Conservation (phyloP, 176 grass and related monocot genomes). For the Leersia perrieri region DNA sequence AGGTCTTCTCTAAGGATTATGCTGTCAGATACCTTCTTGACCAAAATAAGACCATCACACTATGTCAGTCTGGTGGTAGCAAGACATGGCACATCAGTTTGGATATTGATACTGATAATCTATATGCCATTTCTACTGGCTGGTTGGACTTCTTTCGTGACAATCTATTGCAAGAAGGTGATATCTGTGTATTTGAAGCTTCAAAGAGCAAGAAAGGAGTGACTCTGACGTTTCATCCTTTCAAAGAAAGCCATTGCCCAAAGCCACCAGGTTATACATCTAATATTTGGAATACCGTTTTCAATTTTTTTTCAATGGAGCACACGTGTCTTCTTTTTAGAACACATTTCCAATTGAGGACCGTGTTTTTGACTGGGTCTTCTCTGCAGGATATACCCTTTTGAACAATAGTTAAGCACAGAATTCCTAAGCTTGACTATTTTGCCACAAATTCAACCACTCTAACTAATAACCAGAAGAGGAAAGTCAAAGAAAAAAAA, state of each 20-base stretch:
- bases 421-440: background rate
- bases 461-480: background rate
- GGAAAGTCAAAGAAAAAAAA: background rate
- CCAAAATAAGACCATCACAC: background rate
- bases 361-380: too few species aligned
- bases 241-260: background rate
- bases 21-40: conserved; percentile 16
- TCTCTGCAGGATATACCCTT: too few species aligned
- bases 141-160: conserved; percentile 6
- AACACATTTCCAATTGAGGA: too few species aligned
- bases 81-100: conserved; percentile 21
- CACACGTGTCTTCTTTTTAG: too few species aligned
- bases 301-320: too few species aligned
- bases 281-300: too few species aligned
- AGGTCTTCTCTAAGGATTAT: conserved; percentile 23
- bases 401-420: too few species aligned
- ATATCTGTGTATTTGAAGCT: conserved; percentile 28
- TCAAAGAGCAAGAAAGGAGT: background rate
- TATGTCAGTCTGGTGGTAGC: background rate
- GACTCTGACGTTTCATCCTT: conserved; percentile 6
- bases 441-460: background rate
- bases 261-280: too few species aligned
- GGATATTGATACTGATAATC: background rate
- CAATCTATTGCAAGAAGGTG: conserved; percentile 9
- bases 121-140: background rate